Percentiles rank a stretch among this genome's conserved stretches.
phyloP scores from a whole-genome alignment of 352 stramenopile genomes.

The Blastocystis sp. region DNA sequence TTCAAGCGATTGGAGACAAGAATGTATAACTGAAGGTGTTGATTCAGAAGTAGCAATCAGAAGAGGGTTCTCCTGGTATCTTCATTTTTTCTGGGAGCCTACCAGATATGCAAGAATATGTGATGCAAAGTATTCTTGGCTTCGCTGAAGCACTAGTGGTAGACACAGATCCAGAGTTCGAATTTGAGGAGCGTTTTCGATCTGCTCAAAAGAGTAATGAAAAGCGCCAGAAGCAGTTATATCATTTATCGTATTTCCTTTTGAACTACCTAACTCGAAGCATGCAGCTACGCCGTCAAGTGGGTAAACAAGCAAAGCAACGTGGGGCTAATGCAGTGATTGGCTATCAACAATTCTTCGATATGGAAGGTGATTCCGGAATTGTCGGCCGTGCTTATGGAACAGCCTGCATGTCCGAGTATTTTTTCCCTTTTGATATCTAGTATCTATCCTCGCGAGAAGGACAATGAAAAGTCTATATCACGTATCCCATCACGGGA shows the following conservation, averaged over 20 bases:
- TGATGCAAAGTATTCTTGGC: conserved; percentile 83
- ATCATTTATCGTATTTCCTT: conserved; percentile 83
- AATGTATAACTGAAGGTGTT: conserved; percentile 84
- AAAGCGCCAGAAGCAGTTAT: conserved; percentile 87
- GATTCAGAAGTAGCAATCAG: conserved; percentile 92
- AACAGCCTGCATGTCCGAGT: conserved; percentile 79
- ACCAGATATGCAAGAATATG: conserved; percentile 81
- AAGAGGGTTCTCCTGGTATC: conserved; percentile 91
- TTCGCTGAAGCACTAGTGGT: conserved; percentile 93
- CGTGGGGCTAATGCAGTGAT: conserved; percentile 95
- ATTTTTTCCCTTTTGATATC: not conserved
- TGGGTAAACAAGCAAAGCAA: conserved; percentile 91
- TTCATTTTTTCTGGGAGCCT: conserved; percentile 93
- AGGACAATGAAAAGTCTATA: not conserved
- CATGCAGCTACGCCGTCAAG: conserved; percentile 73
- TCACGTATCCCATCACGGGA: not conserved
- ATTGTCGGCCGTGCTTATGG: conserved; percentile 92
- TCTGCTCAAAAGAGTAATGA: conserved; percentile 89
- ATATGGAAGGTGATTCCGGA: conserved; percentile 95
- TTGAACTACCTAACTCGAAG: conserved; percentile 70
- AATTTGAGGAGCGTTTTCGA: conserved; percentile 90
- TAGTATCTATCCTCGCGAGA: conserved; percentile 9
- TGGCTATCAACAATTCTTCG: conserved; percentile 95
- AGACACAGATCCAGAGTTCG: conserved; percentile 95
- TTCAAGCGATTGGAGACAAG: conserved; percentile 42